These are phyloP conservation scores for Gossypium arboreum DNA, from an alignment of 345 rosid genomes.

Conservation along the genomic window DNA sequence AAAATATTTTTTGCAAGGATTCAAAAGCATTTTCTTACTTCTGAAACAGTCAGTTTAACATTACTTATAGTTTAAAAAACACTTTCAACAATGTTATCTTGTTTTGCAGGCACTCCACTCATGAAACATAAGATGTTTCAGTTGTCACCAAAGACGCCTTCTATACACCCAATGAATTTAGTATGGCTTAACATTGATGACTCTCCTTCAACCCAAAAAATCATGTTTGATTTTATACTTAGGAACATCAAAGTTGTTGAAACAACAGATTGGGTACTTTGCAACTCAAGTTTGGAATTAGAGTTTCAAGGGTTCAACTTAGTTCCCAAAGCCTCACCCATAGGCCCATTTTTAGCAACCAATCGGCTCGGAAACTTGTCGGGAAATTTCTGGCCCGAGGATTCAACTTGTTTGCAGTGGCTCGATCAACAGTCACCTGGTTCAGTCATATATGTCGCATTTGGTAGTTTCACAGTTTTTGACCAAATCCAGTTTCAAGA, in stretches of 20 bases:
- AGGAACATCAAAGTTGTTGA: constrained; percentile 16
- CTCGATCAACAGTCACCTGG: constrained; percentile 15
- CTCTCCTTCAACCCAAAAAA: constrained; percentile 21
- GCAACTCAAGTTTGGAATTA: constrained; percentile 14
- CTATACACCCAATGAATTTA: constrained; percentile 29
- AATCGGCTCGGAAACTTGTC: not conserved
- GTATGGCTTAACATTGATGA: constrained; percentile 33
- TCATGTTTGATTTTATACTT: constrained; percentile 20
- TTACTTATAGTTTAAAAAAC: no score
- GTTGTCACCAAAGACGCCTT: constrained; percentile 25
- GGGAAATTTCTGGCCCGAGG: constrained; percentile 15
- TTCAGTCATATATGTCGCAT: constrained; percentile 20
- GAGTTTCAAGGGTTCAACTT: constrained; percentile 1
- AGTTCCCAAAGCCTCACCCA: not conserved
- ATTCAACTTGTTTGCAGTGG: constrained; percentile 16
- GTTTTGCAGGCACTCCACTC: constrained; percentile 23
- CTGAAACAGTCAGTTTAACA: no score
- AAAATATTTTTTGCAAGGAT: no score
- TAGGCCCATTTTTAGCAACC: constrained; percentile 4
- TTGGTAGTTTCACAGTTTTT: constrained; percentile 9
- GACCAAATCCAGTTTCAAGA: constrained; percentile 11
- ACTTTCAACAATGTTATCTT: not conserved
- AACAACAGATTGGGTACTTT: constrained; percentile 37
- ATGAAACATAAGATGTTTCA: constrained; percentile 10
- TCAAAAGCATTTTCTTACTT: no score